Base-by-base conservation (phyloP, 2,329 filamentous ascomycete genomes). In the Xylaria sp. region DNA sequence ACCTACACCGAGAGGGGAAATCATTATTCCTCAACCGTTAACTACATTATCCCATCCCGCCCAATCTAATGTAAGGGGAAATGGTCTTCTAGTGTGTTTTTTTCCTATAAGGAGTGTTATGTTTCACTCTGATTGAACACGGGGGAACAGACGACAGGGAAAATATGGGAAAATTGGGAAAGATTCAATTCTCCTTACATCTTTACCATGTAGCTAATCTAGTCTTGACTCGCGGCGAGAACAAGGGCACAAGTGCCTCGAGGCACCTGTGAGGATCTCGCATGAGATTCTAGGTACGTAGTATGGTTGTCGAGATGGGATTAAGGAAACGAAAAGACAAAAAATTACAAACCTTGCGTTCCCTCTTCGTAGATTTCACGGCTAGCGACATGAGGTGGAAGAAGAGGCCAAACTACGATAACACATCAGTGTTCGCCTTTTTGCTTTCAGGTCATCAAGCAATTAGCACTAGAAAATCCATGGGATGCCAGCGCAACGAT, bases 1-100 rank as follows among this genome's bases (percentile, higher is more conserved):
- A 19, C 21, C 29, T 3, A 40, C 17, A 17, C 17, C 10, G 25
- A 38, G 15, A 10, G 4, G 43, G 17, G 21, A 27, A 19, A 23
- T 19, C 37, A 44, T 21, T 41, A 25, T 49, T 37, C 21, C 15
- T 37, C 21, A 37, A 11, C 11, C 23, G 44, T 29, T 49, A 44
- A 37, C 31, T 21, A 58, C 27, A 46, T 55, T 51, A 62, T 51
- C 46, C 33, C 29, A 58, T 23, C 19, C 38, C 37, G 27, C 17
- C 6, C 15, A n/a, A 21, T 29, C 21, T 43, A 27, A 33, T 47
- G 9, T 46, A 21, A 56, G 4, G 19, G 33, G 21, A 19, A 29
- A 58, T 21, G 43, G 27, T 40, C 41, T 55, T 40, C 33, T 40
- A 44, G 27, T 37, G 44, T 33, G 15, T 44, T 35, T 31, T 48